These are phyloP conservation scores for Diversispora epigaea DNA, from an alignment of 192 early-diverging fungal species.

Conservation along the genomic window DNA sequence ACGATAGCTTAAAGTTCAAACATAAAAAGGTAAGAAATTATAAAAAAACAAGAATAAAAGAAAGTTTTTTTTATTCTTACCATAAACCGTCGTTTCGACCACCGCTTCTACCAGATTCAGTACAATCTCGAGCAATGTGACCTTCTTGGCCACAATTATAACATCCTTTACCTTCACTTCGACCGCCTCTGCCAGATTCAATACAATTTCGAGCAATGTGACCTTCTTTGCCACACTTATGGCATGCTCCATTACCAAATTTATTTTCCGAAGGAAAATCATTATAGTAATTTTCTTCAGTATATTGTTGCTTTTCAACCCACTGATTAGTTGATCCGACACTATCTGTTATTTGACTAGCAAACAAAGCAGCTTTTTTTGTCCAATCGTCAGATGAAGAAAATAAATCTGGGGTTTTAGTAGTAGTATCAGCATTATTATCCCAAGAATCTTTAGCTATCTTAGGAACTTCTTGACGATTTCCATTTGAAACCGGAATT, in stretches of 20 bases:
- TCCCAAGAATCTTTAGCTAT: no score
- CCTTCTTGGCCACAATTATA: slow-evolving; percentile 2
- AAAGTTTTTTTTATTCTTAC: neutral
- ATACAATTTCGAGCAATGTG: slow-evolving; percentile 10
- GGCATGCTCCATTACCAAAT: neutral
- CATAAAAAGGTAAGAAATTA: neutral
- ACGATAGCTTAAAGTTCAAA: neutral
- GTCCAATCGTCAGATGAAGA: no score
- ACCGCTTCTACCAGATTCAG: neutral
- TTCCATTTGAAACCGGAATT: no score
- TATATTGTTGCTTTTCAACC: no score
- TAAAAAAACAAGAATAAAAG: neutral
- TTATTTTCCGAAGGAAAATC: neutral
- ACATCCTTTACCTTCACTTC: neutral
- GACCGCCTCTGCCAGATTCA: neutral
- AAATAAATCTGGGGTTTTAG: no score
- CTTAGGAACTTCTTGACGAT: no score
- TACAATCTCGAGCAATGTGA: slow-evolving; percentile 13
- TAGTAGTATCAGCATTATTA: no score
- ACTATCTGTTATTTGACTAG: no score
- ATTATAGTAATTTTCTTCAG: neutral
- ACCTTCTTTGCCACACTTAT: neutral
- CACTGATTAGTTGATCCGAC: no score
- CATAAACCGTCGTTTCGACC: neutral
- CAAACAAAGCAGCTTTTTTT: no score